phyloP scores from a whole-genome alignment of 2,329 filamentous ascomycete species.

The Madurella fahalii region DNA sequence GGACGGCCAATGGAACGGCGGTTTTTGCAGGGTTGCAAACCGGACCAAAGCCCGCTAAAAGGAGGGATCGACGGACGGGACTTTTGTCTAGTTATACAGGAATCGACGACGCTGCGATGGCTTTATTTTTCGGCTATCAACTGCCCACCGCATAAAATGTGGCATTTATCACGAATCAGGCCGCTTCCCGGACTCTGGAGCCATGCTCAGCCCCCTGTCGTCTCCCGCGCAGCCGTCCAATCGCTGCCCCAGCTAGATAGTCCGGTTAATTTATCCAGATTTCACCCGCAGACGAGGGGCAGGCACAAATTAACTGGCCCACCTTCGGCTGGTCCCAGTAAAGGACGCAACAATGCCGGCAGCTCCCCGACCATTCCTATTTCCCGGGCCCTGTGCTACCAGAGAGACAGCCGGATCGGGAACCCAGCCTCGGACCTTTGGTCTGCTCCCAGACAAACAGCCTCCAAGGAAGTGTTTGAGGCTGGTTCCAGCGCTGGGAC shows the following conservation, averaged over 20 bases:
- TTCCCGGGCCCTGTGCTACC: too few species aligned
- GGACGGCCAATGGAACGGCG: constrained; percentile 14
- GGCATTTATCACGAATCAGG: constrained; percentile 5
- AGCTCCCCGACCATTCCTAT: neutral
- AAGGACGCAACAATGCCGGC: constrained; percentile 1
- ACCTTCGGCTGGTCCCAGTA: neutral
- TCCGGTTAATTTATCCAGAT: constrained; percentile 18
- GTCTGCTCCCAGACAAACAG: too few species aligned
- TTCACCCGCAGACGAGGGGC: constrained; percentile 13
- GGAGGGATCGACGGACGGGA: neutral
- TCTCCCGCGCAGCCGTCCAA: constrained; percentile 14
- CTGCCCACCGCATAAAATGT: neutral
- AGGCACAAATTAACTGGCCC: neutral
- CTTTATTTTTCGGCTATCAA: too few species aligned
- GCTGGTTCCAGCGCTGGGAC: too few species aligned
- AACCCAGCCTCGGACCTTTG: too few species aligned
- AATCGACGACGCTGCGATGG: too few species aligned
- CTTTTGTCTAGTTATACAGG: too few species aligned
- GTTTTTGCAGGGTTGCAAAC: neutral
- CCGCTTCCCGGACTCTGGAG: constrained; percentile 3
- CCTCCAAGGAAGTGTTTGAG: too few species aligned
- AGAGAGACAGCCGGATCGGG: too few species aligned
- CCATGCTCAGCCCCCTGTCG: neutral
- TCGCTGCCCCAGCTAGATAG: constrained; percentile 11
- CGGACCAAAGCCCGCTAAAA: neutral